Base-by-base conservation (phyloP, 139 green algal species). In the Ettlia oleoabundans region DNA sequence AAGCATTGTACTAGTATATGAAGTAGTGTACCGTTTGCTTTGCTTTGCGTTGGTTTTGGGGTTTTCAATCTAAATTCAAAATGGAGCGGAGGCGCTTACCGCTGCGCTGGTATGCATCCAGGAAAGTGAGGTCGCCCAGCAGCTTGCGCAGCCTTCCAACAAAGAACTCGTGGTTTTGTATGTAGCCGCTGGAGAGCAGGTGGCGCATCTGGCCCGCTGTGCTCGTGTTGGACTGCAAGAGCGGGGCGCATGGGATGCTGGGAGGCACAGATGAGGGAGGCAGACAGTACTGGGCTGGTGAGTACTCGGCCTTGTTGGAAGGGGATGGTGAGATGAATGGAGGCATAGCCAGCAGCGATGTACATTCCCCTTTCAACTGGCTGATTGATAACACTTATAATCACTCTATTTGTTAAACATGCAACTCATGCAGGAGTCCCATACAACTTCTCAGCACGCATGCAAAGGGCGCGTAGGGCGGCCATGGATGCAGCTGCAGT, bases 71-170 rank as follows among this genome's bases (percentile, higher is more conserved):
- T n/a, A n/a, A n/a, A n/a, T n/a, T n/a, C n/a, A n/a, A n/a, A 58
- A 15, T 15, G 47, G 47, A 24, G 47, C 47, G 47, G 47, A 10
- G 4, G 30, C 4, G 40, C 73, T 21, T 35, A 68, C 70, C 70
- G 33, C 24, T 77, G 73, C 73, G 73, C 26, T 67, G 38, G 73
- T 80, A 80, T 1, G 95, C 93, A 58, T 98, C 90, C 80, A 94
- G 83, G 84, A 98, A 98, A 4, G 95, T 98, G 38, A 91, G 72
- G 78, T 97, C 93, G 13, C 94, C 94, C 58, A 81, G 28, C 38
- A 81, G 58, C 30, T 40, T 33, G 58, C 91, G 85, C 66, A 86
- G 79, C 40, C 72, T 66, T 35, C 93, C 94, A 70, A 52, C 32
- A 18, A 82, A 82, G 32, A 82, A 74, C 19, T 70, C 76, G 43